Evolutionary conservation across 108 stramenopile genomes (phyloP), one percentile per base, ranked within the genome.

Genomic region (Skeletonema grethae): DNA sequence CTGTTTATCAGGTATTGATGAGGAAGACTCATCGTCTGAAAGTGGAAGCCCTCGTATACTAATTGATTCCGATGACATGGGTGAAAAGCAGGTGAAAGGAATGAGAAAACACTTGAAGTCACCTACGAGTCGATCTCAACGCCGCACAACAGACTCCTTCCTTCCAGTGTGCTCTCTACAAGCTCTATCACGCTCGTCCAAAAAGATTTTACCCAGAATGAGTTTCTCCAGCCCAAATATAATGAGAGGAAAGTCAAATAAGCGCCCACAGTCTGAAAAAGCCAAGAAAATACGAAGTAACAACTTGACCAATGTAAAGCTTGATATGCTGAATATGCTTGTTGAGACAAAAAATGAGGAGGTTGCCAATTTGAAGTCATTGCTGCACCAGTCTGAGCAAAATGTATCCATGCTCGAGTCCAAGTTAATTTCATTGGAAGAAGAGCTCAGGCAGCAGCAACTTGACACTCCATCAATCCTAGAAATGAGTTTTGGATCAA

Each of bases 121-220:
- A 53, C 22, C 50, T 53, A 53, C 50, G 9, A 20, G 22, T 22
- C 22, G 9, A 22, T 6, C 7, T 20, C 20, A 20, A 22, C 50
- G 50, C 7, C 50, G 50, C 16, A 53, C 50, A 22, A 53, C 50
- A 5, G 50, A 53, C 22, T 53, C 22, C 50, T 53, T 53, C 20
- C 50, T 15, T 16, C 50, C 50, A 22, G 50, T 53, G 22, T 53
- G 50, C 50, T 53, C 50, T 22, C 6, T 53, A 53, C 50, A 53
- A 22, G 50, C 50, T 22, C 22, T 53, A 22, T 53, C 22, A 24
- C 22, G 50, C 4, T 53, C 50, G 0, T 8, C 50, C 8, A 53
- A 53, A 16, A 53, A 53, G 50, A 53, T 9, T 22, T 53, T 22
- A 24, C 22, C 50, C 2, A 53, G 50, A 22, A 53, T 53, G 50